A percentile compares a stretch with the other conserved stretches of the same genome.
phyloP scores from a whole-genome alignment of 2,329 filamentous ascomycete genomes.

The Leptographium radiaticola region DNA sequence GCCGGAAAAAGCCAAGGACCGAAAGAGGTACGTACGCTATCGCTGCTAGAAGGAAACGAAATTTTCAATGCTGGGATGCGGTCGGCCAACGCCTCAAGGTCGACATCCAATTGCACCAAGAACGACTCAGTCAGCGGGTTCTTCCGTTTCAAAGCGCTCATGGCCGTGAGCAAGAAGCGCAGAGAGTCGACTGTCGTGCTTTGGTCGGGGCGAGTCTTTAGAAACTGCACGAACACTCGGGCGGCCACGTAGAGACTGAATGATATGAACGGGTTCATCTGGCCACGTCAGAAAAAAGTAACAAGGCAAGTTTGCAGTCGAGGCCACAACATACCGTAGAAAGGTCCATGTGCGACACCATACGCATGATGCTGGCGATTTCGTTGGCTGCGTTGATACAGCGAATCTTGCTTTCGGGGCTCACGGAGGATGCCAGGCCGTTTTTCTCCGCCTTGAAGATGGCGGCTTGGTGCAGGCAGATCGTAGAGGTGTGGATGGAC shows the following conservation, averaged over 20 bases:
- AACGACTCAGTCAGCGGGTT: slow-evolving; percentile 93
- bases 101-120: slow-evolving; percentile 82
- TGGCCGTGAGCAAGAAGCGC: slow-evolving; percentile 81
- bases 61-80: slow-evolving; percentile 44
- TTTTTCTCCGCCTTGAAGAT: slow-evolving; percentile 96
- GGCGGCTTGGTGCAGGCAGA: slow-evolving; percentile 94
- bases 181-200: slow-evolving; percentile 64
- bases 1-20: not conserved
- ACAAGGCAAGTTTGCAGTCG: not conserved
- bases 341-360: slow-evolving; percentile 83
- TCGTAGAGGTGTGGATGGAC: slow-evolving; percentile 91
- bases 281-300: not conserved
- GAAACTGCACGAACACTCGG: slow-evolving; percentile 86
- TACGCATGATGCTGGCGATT: slow-evolving; percentile 88
- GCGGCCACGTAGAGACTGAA: slow-evolving; percentile 96
- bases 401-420: slow-evolving; percentile 79
- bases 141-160: slow-evolving; percentile 76
- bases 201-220: slow-evolving; percentile 88
- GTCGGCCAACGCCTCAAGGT: slow-evolving; percentile 62
- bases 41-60: slow-evolving; percentile 38
- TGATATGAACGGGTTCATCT: slow-evolving; percentile 94
- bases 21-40: slow-evolving; percentile 31
- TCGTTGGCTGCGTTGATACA: slow-evolving; percentile 91
- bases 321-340: slow-evolving; percentile 48
- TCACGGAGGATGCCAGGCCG: slow-evolving; percentile 59